Evolutionary conservation across 371 early-diverging fungal species (phyloP), one percentile per base, ranked within the genome.

Genomic region (Caulochytrium protostelioides): DNA sequence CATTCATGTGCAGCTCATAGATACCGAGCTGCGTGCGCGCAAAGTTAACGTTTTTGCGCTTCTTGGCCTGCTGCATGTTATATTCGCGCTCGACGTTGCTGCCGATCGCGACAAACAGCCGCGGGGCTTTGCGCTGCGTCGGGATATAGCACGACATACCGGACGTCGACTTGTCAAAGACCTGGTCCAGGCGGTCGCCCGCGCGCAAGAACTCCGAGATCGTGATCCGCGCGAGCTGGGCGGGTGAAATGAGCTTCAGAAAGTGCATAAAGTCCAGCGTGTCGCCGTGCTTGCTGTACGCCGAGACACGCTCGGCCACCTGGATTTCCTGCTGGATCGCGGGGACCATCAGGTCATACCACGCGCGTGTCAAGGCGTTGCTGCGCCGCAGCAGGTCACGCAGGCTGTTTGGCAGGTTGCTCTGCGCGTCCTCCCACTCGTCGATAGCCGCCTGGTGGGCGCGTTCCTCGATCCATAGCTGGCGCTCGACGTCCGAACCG

Each of bases 1-100:
- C 52, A 13, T 49, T 44, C 13, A 44, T 35, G 25, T 55, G 55
- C 7, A 62, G 38, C 13, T 48, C 32, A 39, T 57, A 54, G 22
- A 57, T 37, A 17, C 18, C 34, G 6, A 17, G 29, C 14, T 5
- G n/a, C 5, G 29, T 29, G n/a, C 4, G 5, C 16, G 36, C 12
- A 16, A 5, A 22, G 7, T 33, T 65, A 27, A 63, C 46, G 43
- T 76, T 75, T 23, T 55, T 52, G 35, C 63, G 65, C 38, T 66
- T 62, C 23, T 73, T 67, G 48, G 85, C 57, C 34, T 75, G 70
- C 35, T 74, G 68, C 6, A 81, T 66, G 46, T 79, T 71, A 47
- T 82, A 73, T 48, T 92, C 91, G 43, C 59, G 59, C 43, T 89
- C 86, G 10, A 90, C 58, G 0, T 78, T 67, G 30, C 61, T 70